Conservation (phyloP, 768 basidiomycete genomes). For the Kondoa malvinella region DNA sequence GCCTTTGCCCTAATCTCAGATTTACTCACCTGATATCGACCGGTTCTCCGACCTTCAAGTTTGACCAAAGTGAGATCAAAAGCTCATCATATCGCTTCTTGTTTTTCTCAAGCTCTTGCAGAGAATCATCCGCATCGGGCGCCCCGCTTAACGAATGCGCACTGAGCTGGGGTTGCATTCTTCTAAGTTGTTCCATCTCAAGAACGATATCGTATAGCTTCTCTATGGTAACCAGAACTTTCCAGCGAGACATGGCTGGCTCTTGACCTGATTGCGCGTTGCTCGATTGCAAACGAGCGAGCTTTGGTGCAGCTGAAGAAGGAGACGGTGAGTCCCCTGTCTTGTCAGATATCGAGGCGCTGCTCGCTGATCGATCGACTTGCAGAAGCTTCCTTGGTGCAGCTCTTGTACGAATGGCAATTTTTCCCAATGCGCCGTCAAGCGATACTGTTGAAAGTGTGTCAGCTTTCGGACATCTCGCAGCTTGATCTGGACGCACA, state of each 20-base stretch:
- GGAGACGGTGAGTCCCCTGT: slow-evolving; percentile 5
- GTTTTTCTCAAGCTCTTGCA: background rate
- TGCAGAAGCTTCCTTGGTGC: slow-evolving; percentile 93
- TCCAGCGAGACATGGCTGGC: slow-evolving; percentile 61
- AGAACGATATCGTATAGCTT: slow-evolving; percentile 67
- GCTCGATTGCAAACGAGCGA: slow-evolving; percentile 7
- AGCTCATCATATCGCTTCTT: slow-evolving; percentile 29
- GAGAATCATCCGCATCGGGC: background rate
- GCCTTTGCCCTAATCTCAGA: background rate
- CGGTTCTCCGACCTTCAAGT: slow-evolving; percentile 67
- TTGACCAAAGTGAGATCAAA: slow-evolving; percentile 60
- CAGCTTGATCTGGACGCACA: slow-evolving; percentile 21
- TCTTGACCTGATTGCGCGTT: slow-evolving; percentile 43
- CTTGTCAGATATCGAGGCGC: slow-evolving; percentile 39
- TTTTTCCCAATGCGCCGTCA: slow-evolving; percentile 83
- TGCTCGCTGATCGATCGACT: slow-evolving; percentile 39
- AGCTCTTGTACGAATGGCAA: slow-evolving; percentile 80
- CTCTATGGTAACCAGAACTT: slow-evolving; percentile 64
- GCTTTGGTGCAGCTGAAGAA: slow-evolving; percentile 37
- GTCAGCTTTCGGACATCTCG: background rate
- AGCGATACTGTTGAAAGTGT: slow-evolving; percentile 43
- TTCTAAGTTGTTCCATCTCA: slow-evolving; percentile 63
- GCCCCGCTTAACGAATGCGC: slow-evolving; percentile 19
- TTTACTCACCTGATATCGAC: slow-evolving; percentile 66
- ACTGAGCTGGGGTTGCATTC: slow-evolving; percentile 49